A percentile compares a stretch with the other conserved stretches of the same genome.
Conservation (phyloP, 2,329 filamentous ascomycete genomes). For the Chaetomium strumarium region DNA sequence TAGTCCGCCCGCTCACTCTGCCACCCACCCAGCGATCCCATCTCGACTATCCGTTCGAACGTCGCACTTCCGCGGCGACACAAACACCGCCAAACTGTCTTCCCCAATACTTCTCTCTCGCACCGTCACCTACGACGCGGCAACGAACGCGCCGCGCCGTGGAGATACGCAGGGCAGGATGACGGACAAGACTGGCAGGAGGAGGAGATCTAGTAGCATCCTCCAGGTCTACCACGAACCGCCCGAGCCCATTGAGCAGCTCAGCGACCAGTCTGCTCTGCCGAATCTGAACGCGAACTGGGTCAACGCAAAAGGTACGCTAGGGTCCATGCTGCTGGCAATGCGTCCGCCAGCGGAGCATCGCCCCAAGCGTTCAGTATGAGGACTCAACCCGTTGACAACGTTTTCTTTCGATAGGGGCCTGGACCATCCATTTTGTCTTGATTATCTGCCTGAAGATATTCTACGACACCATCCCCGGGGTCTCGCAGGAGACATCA, state of each 20-base stretch:
- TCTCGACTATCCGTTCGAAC: constrained; percentile 23
- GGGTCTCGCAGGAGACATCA: constrained; percentile 94
- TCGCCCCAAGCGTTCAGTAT: no score
- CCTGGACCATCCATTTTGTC: constrained; percentile 96
- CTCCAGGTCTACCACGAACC: constrained; percentile 91
- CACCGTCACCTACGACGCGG: constrained; percentile 86
- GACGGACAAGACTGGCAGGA: constrained; percentile 62
- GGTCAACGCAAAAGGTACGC: constrained; percentile 94
- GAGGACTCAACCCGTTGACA: constrained; percentile 11
- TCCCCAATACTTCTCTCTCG: constrained; percentile 79
- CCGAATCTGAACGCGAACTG: constrained; percentile 97
- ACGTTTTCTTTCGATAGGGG: constrained; percentile 51
- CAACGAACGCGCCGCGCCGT: constrained; percentile 62
- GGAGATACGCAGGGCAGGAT: constrained; percentile 53
- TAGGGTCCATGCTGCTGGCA: background rate
- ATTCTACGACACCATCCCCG: constrained; percentile 92
- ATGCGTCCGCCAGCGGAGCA: background rate
- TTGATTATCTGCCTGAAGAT: constrained; percentile 90
- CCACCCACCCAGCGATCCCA: background rate
- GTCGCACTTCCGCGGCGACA: constrained; percentile 24
- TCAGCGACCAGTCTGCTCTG: constrained; percentile 89
- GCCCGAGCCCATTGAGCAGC: constrained; percentile 91
- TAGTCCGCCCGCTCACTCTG: background rate
- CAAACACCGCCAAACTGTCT: constrained; percentile 93
- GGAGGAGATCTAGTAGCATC: constrained; percentile 95